Conservation (phyloP, 2,329 filamentous ascomycete genomes). For the Fusarium sacchari region DNA sequence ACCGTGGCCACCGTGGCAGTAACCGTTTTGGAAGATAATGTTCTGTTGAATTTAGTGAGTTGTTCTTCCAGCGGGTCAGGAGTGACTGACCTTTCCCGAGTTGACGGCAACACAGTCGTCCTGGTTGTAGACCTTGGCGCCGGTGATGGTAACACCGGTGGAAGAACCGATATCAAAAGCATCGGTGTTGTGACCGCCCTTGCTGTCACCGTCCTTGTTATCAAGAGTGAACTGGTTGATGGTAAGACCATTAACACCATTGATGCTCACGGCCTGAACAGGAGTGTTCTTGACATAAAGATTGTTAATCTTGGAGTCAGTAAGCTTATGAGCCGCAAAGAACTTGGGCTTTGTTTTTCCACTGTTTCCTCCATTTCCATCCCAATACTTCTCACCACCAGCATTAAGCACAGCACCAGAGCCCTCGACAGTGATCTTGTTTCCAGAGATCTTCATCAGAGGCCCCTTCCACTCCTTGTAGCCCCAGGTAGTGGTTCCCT, state of each 20-base stretch:
- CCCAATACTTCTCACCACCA: slow-evolving; percentile 38
- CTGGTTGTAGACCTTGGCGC: slow-evolving; percentile 66
- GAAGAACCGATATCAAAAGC: slow-evolving; percentile 66
- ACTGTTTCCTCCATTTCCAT: slow-evolving; percentile 31
- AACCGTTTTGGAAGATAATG: slow-evolving; percentile 56
- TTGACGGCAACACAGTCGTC: slow-evolving; percentile 70
- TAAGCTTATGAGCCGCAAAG: slow-evolving; percentile 37
- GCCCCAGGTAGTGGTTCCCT: slow-evolving; percentile 38
- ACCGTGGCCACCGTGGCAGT: slow-evolving; percentile 57
- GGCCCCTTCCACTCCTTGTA: slow-evolving; percentile 41
- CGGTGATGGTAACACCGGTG: slow-evolving; percentile 60
- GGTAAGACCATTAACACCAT: slow-evolving; percentile 47
- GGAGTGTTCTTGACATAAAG: slow-evolving; percentile 56
- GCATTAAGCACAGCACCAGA: slow-evolving; percentile 35
- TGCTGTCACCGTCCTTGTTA: slow-evolving; percentile 49
- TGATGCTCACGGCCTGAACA: slow-evolving; percentile 54
- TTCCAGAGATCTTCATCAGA: slow-evolving; percentile 34
- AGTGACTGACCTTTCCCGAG: slow-evolving; percentile 51
- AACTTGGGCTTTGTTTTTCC: slow-evolving; percentile 41
- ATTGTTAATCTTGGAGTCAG: slow-evolving; percentile 48
- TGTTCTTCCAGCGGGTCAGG: accelerated
- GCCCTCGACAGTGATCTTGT: slow-evolving; percentile 36
- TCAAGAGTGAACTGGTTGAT: slow-evolving; percentile 53
- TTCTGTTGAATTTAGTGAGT: slow-evolving; percentile 33
- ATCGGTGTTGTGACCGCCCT: slow-evolving; percentile 64